Conservation (phyloP, 768 basidiomycete genomes). For the Kwoniella sp. region DNA sequence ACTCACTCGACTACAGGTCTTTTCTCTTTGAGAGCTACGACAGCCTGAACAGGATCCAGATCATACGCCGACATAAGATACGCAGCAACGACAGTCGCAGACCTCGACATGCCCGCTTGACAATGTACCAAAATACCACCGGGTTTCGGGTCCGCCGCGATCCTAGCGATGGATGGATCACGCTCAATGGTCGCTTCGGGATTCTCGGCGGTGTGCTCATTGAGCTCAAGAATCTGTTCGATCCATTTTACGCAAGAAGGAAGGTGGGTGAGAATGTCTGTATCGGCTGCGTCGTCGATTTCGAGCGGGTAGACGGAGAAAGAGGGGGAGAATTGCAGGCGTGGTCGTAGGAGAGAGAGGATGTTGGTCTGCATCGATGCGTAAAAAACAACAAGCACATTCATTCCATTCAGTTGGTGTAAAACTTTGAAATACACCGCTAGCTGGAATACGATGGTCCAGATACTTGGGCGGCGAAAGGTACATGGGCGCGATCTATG, state of each 20-base stretch:
- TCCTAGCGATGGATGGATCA: conserved; percentile 11
- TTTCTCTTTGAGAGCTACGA: conserved; percentile 67
- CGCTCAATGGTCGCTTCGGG: conserved; percentile 65
- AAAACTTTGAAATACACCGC: no score
- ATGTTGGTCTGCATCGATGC: conserved; percentile 67
- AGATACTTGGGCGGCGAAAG: no score
- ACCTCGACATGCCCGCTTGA: conserved; percentile 86
- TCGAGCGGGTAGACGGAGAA: conserved; percentile 48
- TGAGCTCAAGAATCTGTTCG: conserved; percentile 65
- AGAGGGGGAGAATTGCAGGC: conserved; percentile 59
- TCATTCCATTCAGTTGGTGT: no score
- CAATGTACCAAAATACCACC: conserved; percentile 85
- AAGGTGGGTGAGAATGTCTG: conserved; percentile 77
- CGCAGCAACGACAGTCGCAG: conserved; percentile 80
- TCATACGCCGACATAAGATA: conserved; percentile 79
- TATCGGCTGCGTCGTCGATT: conserved; percentile 59
- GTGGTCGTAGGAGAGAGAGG: conserved; percentile 74
- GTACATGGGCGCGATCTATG: no score
- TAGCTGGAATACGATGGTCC: no score
- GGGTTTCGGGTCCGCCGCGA: conserved; percentile 21
- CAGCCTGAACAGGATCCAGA: conserved; percentile 64
- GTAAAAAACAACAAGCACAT: no score
- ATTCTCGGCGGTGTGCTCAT: conserved; percentile 14
- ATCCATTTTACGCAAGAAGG: conserved; percentile 81
- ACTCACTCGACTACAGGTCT: conserved; percentile 75